A percentile compares a stretch with the other conserved stretches of the same genome.
phyloP scores from a whole-genome alignment of 164 flowering plant genomes.

The Echeveria elegans region DNA sequence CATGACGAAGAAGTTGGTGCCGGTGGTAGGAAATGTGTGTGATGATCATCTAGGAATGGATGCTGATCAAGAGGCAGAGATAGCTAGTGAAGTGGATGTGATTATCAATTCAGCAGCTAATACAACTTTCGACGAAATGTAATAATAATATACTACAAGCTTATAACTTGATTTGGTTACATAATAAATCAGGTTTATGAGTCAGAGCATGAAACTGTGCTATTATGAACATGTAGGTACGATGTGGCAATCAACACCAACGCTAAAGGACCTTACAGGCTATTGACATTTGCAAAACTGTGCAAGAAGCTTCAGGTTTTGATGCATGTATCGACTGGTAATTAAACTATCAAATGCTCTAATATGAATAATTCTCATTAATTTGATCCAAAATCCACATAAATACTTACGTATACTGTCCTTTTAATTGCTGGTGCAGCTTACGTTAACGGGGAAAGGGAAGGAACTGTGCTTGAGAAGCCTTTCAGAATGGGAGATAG shows the following conservation, averaged over 20 bases:
- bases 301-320: constrained; percentile 69
- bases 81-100: constrained; percentile 58
- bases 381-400: too few relatives aligned
- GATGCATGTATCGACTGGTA: constrained; percentile 78
- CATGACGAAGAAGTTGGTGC: constrained; percentile 83
- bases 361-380: too few relatives aligned
- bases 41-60: constrained; percentile 60
- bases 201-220: not conserved
- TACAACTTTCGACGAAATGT: constrained; percentile 88
- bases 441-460: constrained; percentile 89
- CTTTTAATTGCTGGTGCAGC: constrained; percentile 32
- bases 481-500: constrained; percentile 66
- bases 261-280: constrained; percentile 50
- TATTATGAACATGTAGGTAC: constrained; percentile 44
- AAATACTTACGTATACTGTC: not conserved
- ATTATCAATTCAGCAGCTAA: constrained; percentile 87
- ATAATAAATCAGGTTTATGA: not conserved
- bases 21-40: constrained; percentile 69
- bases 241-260: constrained; percentile 65
- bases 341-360: not conserved
- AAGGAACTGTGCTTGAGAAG: constrained; percentile 75
- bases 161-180: constrained; percentile 46
- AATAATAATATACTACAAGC: too few relatives aligned
- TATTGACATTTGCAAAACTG: constrained; percentile 62
- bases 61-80: constrained; percentile 25